Conservation (phyloP, 768 basidiomycete species). For the Boletus tomentosulus region DNA sequence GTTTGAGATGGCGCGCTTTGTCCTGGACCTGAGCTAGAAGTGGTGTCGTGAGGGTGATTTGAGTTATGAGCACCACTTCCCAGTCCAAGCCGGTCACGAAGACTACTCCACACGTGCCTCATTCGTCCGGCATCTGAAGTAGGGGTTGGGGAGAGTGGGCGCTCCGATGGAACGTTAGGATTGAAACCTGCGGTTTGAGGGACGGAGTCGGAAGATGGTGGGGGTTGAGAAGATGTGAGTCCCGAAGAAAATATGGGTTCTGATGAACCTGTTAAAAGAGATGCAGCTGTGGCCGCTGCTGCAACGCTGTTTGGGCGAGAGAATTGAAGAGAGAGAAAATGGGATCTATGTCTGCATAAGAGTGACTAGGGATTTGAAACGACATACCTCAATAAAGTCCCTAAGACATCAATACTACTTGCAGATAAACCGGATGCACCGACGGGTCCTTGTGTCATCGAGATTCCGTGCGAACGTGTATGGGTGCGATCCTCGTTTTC, state of each 20-base stretch:
- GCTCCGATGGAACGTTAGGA: conserved; percentile 22
- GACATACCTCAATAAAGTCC: conserved; percentile 72
- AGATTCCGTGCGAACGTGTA: conserved; percentile 21
- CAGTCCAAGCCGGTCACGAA: conserved; percentile 65
- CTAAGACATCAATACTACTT: conserved; percentile 77
- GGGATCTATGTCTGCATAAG: background rate
- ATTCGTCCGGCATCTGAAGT: conserved; percentile 41
- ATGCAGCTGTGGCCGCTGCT: conserved; percentile 88
- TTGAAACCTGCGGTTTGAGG: conserved; percentile 10
- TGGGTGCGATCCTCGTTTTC: conserved; percentile 15
- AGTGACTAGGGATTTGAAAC: background rate
- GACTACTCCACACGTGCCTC: conserved; percentile 62
- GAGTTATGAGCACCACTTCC: conserved; percentile 25
- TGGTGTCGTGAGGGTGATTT: conserved; percentile 9
- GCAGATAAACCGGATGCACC: conserved; percentile 48
- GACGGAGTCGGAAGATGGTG: conserved; percentile 11
- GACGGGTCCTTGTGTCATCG: conserved; percentile 23
- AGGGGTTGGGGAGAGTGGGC: conserved; percentile 41
- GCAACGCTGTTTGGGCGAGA: conserved; percentile 54
- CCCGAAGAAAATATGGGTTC: conserved; percentile 60
- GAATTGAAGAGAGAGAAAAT: background rate
- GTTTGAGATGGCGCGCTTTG: conserved; percentile 8
- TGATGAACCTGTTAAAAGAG: conserved; percentile 69
- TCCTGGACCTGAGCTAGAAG: conserved; percentile 4
- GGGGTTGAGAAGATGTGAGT: conserved; percentile 37